Base-by-base conservation (phyloP, 345 rosid genomes). In the Murraya paniculata region DNA sequence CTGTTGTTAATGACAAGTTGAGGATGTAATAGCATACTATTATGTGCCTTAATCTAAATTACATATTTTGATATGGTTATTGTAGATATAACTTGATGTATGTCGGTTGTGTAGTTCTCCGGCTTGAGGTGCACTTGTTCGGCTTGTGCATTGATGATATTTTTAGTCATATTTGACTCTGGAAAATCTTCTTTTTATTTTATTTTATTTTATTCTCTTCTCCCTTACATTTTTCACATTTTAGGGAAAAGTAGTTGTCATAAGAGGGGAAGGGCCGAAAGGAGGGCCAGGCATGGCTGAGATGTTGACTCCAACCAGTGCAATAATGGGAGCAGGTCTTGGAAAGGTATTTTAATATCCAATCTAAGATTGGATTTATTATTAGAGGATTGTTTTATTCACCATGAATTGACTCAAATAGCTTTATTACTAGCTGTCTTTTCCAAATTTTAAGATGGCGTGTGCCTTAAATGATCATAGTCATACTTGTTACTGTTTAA, bases 201-300 rank as follows among this genome's bases (percentile, higher is more conserved):
- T 45, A 41, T 11, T 13, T 41, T 50, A 50, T 50, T 50, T 2
- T 4, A 25, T 67, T 35, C 64, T 31, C 45, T 50, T 21, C 68
- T 72, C 75, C 30, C 39, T 82, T 45, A 65, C 80, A 45, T 73
- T 45, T 39, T 65, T 83, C 56, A 30, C 79, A 58, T 73, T 70
- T 41, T 84, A 97, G 99, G 99, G 97, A 65, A 97, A 89, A 85
- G 99, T 94, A 36, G 90, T 94, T 38, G 89, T 97, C 66, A 97
- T 93, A 50, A 91, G 97, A 88, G 98, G 90, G 83, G 99, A 97
- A 79, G 99, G 99, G 48, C 99, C 99, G 56, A 94, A 91, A 79
- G 99, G 99, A 36, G 99, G 99, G 61, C 99, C 98, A 50, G 99
- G 99, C 82, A 96, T 96, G 98, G 91, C 97, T 72, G 99, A 96